Evolutionary conservation across 1,284 basidiomycete genomes (phyloP).

Genomic region (Leccinum huronense): DNA sequence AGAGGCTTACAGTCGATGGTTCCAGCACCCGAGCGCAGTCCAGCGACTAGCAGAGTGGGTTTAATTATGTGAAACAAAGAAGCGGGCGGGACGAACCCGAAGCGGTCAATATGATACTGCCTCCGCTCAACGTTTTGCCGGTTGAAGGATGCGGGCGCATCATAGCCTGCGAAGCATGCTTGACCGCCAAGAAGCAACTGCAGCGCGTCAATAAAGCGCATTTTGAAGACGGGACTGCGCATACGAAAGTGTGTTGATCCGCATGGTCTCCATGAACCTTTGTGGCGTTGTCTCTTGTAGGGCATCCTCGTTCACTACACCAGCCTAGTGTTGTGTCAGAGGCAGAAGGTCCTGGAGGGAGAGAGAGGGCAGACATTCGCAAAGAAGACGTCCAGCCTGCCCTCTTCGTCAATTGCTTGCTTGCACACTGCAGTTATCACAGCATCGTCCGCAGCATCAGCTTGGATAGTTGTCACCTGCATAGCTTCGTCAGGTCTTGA

Average conservation of each 20-base stretch:
- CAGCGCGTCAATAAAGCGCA: slow-evolving; percentile 6
- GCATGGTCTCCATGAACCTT: slow-evolving; percentile 73
- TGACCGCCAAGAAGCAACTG: slow-evolving; percentile 89
- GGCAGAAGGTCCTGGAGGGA: neutral
- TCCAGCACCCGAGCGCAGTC: slow-evolving; percentile 83
- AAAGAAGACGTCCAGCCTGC: slow-evolving; percentile 89
- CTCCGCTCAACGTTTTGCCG: slow-evolving; percentile 68
- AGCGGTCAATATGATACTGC: slow-evolving; percentile 89
- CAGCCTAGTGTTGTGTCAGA: slow-evolving; percentile 51
- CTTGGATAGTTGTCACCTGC: slow-evolving; percentile 72
- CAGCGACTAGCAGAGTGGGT: slow-evolving; percentile 59
- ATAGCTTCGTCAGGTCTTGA: slow-evolving; percentile 19
- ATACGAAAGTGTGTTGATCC: slow-evolving; percentile 81
- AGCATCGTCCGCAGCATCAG: slow-evolving; percentile 82
- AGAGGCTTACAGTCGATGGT: slow-evolving; percentile 71
- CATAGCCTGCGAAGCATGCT: slow-evolving; percentile 85
- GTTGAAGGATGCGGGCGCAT: slow-evolving; percentile 57
- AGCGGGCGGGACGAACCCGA: slow-evolving; percentile 53
- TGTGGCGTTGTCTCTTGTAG: slow-evolving; percentile 62
- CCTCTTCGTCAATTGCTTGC: slow-evolving; percentile 75
- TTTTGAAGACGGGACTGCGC: slow-evolving; percentile 26
- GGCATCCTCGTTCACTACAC: slow-evolving; percentile 48
- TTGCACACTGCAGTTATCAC: slow-evolving; percentile 70
- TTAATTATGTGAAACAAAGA: slow-evolving; percentile 12
- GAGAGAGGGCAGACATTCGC: slow-evolving; percentile 67